phyloP scores from a whole-genome alignment of 371 early-diverging fungal species.

The Syncephalastrum sp. region DNA sequence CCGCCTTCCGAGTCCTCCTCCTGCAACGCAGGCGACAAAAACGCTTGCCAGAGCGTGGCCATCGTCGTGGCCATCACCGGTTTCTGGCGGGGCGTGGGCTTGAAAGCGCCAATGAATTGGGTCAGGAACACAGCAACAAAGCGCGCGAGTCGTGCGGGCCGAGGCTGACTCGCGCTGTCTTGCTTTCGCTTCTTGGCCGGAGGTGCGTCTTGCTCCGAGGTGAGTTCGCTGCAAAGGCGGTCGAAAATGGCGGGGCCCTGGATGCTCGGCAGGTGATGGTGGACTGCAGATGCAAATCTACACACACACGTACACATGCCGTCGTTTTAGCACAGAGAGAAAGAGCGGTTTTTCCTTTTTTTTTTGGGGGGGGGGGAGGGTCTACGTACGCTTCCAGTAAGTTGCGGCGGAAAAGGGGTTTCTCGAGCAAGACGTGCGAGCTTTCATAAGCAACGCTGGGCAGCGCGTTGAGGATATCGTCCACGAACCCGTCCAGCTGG shows the following conservation, averaged over 20 bases:
- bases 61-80: slow-evolving; percentile 24
- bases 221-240: slow-evolving; percentile 33
- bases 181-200: slow-evolving; percentile 36
- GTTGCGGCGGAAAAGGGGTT: slow-evolving; percentile 43
- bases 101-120: slow-evolving; percentile 44
- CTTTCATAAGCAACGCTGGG: slow-evolving; percentile 15
- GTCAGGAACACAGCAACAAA: slow-evolving; percentile 34
- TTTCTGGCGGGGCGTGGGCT: slow-evolving; percentile 41
- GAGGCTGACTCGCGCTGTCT: not conserved
- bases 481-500: slow-evolving; percentile 47
- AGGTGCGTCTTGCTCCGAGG: slow-evolving; percentile 24
- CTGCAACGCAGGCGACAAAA: slow-evolving; percentile 7
- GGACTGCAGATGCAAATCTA: slow-evolving; percentile 29
- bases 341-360: no score
- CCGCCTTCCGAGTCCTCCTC: slow-evolving; percentile 5
- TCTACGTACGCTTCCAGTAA: slow-evolving; percentile 47
- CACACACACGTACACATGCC: no score
- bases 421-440: slow-evolving; percentile 20
- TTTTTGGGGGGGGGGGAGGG: no score
- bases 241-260: slow-evolving; percentile 45
- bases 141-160: slow-evolving; percentile 13
- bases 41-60: slow-evolving; percentile 19
- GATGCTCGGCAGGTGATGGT: slow-evolving; percentile 44
- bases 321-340: no score
- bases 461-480: slow-evolving; percentile 37